These are phyloP conservation scores for Leishmania tarentolae DNA, from an alignment of 208 protist species.

Conservation along the genomic window DNA sequence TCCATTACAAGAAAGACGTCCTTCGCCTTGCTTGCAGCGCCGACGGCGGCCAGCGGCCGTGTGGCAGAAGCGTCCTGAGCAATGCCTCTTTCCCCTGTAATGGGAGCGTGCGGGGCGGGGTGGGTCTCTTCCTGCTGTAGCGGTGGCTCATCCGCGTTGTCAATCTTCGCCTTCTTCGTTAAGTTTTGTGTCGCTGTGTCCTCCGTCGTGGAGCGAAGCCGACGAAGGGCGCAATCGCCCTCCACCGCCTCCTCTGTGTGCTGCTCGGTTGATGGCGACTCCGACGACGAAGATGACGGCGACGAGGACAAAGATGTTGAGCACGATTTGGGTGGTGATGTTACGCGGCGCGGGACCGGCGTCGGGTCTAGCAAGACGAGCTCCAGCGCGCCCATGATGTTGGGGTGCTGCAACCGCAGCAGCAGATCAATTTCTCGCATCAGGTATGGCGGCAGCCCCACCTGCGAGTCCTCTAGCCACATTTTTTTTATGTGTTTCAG, in stretches of 20 bases:
- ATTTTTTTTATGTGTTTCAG: slow-evolving; percentile 85
- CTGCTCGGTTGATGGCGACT: slow-evolving; percentile 1
- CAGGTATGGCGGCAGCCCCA: slow-evolving; percentile 84
- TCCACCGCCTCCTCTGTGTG: background rate
- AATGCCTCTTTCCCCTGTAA: background rate
- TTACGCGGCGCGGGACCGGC: slow-evolving; percentile 14
- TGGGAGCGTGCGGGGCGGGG: background rate
- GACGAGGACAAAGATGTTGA: slow-evolving; percentile 5
- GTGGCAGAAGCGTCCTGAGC: slow-evolving; percentile 6
- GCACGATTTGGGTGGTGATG: background rate
- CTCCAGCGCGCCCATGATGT: slow-evolving; percentile 63
- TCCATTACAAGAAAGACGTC: slow-evolving; percentile 90
- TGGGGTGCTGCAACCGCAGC: slow-evolving; percentile 76
- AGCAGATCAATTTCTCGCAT: slow-evolving; percentile 87
- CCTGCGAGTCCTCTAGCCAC: slow-evolving; percentile 72
- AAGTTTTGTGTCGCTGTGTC: background rate
- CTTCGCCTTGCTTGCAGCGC: slow-evolving; percentile 17
- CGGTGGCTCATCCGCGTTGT: background rate
- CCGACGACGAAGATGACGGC: slow-evolving; percentile 4
- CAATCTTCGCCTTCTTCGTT: slow-evolving; percentile 6
- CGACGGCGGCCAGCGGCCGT: slow-evolving; percentile 17
- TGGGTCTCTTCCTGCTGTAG: background rate
- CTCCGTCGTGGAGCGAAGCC: background rate
- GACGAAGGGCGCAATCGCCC: background rate
- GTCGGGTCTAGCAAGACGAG: slow-evolving; percentile 49